Evolutionary conservation across 176 grass and related monocot genomes (phyloP), one percentile per base, ranked within the genome.

Genomic region (Juncus inflexus): DNA sequence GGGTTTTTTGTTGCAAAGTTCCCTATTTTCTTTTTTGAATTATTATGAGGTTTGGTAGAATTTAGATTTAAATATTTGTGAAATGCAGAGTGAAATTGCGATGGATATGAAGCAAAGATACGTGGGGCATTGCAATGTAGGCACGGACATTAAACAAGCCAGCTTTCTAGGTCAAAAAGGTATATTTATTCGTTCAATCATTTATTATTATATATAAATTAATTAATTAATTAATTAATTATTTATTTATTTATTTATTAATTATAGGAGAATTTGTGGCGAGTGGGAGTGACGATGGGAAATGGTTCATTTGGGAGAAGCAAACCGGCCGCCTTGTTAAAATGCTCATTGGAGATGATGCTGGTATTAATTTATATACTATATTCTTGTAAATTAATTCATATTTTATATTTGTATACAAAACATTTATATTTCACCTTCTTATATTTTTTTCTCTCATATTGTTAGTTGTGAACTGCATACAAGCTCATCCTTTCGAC

Each of bases 291-390:
- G 89, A 99, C 66, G 94, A 99, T 84, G 94, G 89, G 59, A 99
- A 81, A 61, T 99, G 94, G 94, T 92, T 92, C 79, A 99, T 99
- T 78, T 99, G 94, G 94, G 94, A 99, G 60, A 99, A 90, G 76
- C 87, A 61, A 89, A 90, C 94, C 73, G 94, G 94, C 79, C 86
- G 88, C 51, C 75, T 99, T 59, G 52, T 99, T 80, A 99, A 86
- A 86, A 92, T 99, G 94, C 94, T 99, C 81, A 14, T 80, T 61
- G 94, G 88, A 70, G 94, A 99, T 86, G 75, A 62, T 42, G 40
- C 94, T 78, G 94, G 94, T 99, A 89, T 81, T 60, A 81, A 3
- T 39, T 28, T 28, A 28, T 28, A 28, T 28, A 28, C 19, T 28
- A 28, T 28, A 28, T 28, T 28, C 19, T 28, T 28, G 19, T 28